Percentiles rank a stretch among this genome's conserved stretches.
Conservation (phyloP, 805 yeast species). For the Saturnispora silvae region DNA sequence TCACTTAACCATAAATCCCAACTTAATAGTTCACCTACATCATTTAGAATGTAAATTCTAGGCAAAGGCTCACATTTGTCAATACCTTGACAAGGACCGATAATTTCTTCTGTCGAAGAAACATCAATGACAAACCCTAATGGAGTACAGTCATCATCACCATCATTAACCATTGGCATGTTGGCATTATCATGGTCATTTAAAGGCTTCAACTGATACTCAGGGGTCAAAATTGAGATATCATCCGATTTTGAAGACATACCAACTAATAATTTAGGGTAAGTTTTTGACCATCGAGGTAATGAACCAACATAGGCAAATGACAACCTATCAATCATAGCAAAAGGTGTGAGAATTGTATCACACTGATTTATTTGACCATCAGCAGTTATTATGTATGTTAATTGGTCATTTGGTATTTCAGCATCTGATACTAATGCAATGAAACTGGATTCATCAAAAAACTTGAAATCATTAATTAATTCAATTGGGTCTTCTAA, state of each 20-base stretch:
- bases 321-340: conserved; percentile 17
- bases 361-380: background rate
- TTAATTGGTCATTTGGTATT: conserved; percentile 1
- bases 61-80: conserved; percentile 58
- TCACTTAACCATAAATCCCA: conserved; percentile 56
- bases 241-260: conserved; percentile 62
- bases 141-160: conserved; percentile 62
- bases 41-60: conserved; percentile 48
- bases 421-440: conserved; percentile 5
- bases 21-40: conserved; percentile 48
- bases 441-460: conserved; percentile 2
- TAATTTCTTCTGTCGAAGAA: conserved; percentile 31
- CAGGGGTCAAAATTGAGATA: conserved; percentile 34
- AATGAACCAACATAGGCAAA: conserved; percentile 34
- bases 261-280: conserved; percentile 31
- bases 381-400: background rate
- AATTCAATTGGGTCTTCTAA: conserved; percentile 5
- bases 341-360: conserved; percentile 7
- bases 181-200: conserved; percentile 68
- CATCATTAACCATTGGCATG: conserved; percentile 59
- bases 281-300: conserved; percentile 30
- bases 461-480: conserved; percentile 5
- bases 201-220: conserved; percentile 33
- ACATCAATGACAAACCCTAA: conserved; percentile 62
- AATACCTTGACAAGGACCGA: conserved; percentile 46